Percentiles rank a stretch among this genome's conserved stretches.
Conservation (phyloP, 2,329 filamentous ascomycete species). For the Venturiaceae sp. region DNA sequence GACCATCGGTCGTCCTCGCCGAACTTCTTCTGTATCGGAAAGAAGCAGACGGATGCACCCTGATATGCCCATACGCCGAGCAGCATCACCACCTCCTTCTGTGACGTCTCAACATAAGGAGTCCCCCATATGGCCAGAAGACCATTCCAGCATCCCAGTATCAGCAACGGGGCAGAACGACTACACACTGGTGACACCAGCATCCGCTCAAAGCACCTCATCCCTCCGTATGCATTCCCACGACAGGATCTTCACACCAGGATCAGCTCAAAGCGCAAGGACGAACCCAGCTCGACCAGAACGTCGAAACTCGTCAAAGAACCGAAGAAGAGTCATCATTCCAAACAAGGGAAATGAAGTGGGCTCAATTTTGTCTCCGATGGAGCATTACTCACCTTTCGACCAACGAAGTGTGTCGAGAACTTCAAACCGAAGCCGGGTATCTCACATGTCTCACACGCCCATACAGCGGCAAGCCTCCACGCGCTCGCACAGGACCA, state of each 20-base stretch:
- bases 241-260: neutral
- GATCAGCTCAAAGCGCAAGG: neutral
- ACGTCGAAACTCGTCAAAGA: neutral
- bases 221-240: neutral
- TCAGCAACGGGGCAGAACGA: neutral
- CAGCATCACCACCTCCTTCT: neutral
- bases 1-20: conserved; percentile 1
- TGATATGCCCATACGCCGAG: neutral
- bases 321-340: neutral
- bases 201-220: neutral
- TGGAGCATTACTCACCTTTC: neutral
- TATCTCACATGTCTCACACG: neutral
- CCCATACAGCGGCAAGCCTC: neutral
- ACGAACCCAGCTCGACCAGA: neutral
- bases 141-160: neutral
- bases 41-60: neutral
- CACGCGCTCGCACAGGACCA: neutral
- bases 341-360: conserved; percentile 2
- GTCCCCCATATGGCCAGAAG: neutral
- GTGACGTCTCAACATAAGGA: neutral
- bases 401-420: neutral
- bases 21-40: neutral
- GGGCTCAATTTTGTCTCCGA: neutral
- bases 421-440: conserved; percentile 1
- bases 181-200: neutral